phyloP scores from a whole-genome alignment of 2,329 filamentous ascomycete genomes.

The Cryphonectria japonica region DNA sequence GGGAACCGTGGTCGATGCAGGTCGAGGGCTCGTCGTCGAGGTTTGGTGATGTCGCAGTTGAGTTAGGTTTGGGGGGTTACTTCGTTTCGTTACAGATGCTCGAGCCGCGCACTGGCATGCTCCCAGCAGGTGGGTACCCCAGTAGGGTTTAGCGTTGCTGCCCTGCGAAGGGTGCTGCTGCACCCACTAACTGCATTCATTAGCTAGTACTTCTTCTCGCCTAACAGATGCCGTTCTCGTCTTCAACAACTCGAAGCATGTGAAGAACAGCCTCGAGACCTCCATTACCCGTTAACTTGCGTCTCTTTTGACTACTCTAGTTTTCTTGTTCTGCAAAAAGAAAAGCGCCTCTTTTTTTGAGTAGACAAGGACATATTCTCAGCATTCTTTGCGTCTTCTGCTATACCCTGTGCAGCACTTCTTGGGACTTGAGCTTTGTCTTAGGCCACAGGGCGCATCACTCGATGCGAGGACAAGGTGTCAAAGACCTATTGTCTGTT shows the following conservation, averaged over 20 bases:
- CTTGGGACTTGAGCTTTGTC: background rate
- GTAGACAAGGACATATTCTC: background rate
- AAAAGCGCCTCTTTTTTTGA: background rate
- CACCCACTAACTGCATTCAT: background rate
- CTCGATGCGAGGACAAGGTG: background rate
- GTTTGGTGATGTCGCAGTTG: slow-evolving; percentile 4
- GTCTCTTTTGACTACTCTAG: background rate
- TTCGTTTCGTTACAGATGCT: slow-evolving; percentile 8
- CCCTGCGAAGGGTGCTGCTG: background rate
- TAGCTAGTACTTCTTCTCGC: background rate
- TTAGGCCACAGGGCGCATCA: background rate
- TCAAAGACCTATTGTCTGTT: background rate
- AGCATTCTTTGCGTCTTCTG: background rate
- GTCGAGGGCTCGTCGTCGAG: slow-evolving; percentile 5
- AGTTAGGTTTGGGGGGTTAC: background rate
- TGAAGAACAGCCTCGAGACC: background rate
- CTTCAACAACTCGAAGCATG: background rate
- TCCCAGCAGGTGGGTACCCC: background rate
- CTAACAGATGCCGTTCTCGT: background rate
- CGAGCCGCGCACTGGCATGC: slow-evolving; percentile 6
- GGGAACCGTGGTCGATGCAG: background rate
- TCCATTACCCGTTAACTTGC: background rate
- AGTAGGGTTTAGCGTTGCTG: background rate
- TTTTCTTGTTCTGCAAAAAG: too few relatives aligned
- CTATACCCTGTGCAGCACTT: background rate